phyloP scores from a whole-genome alignment of 1,139 yeast species.

The Kodamaea anthophila region DNA sequence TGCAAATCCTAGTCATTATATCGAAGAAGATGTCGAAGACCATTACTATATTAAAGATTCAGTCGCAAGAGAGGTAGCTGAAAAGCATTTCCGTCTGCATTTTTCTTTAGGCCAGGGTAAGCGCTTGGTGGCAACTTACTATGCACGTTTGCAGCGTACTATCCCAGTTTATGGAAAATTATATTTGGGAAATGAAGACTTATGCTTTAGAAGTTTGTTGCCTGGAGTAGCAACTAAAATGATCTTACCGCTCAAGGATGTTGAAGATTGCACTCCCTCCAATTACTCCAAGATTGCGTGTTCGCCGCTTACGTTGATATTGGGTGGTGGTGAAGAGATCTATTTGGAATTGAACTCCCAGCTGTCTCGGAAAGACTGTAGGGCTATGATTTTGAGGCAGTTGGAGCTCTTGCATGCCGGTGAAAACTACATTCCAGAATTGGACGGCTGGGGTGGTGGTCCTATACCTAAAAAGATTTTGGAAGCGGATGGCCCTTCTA shows the following conservation, averaged over 20 bases:
- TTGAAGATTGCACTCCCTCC: constrained; percentile 63
- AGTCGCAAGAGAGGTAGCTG: constrained; percentile 41
- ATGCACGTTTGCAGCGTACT: constrained; percentile 62
- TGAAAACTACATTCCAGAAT: constrained; percentile 10
- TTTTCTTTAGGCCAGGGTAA: constrained; percentile 57
- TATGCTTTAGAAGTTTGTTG: constrained; percentile 74
- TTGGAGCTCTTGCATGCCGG: constrained; percentile 35
- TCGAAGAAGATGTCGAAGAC: constrained; percentile 33
- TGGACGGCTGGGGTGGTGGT: not conserved
- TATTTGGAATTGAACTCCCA: constrained; percentile 66
- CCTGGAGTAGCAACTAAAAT: constrained; percentile 77
- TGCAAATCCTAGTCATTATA: constrained; percentile 58
- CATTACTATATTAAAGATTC: constrained; percentile 39
- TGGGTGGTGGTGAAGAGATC: constrained; percentile 72
- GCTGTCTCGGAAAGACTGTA: constrained; percentile 72
- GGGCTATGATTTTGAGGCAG: constrained; percentile 43
- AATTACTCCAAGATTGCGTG: constrained; percentile 46
- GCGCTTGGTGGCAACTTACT: constrained; percentile 60
- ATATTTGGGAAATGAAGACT: constrained; percentile 57
- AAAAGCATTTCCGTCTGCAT: constrained; percentile 51
- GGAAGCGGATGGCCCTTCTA: constrained; percentile 5
- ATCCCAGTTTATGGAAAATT: constrained; percentile 80
- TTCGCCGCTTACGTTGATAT: constrained; percentile 60
- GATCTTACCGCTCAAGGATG: constrained; percentile 73
- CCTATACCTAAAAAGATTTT: not conserved